phyloP scores from a whole-genome alignment of 1,284 basidiomycete genomes.

The Ganoderma lingzhi region DNA sequence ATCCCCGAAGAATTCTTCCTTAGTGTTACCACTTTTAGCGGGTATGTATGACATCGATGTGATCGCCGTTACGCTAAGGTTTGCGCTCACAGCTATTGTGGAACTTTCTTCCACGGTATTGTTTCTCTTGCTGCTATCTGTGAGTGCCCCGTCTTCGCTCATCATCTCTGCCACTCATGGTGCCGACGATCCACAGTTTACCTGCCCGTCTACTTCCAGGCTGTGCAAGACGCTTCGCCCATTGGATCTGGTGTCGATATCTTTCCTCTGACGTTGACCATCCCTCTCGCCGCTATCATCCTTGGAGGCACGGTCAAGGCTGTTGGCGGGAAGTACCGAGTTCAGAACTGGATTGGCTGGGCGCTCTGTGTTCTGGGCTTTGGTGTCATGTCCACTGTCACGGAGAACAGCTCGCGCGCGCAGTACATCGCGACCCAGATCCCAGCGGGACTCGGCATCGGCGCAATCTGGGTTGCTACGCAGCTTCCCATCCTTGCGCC shows the following conservation, averaged over 20 bases:
- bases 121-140: conserved; percentile 6
- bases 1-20: no score
- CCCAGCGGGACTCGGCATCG: no score
- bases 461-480: conserved; percentile 7
- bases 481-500: conserved; percentile 30
- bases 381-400: no score
- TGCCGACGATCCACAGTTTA: conserved; percentile 36
- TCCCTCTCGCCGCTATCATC: conserved; percentile 33
- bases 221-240: conserved; percentile 40
- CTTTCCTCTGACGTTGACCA: conserved; percentile 20
- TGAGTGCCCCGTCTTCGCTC: no score
- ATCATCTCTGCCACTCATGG: no score
- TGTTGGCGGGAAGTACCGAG: no score
- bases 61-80: no score
- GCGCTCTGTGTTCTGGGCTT: no score
- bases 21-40: conserved; percentile 26
- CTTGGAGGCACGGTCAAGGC: background rate
- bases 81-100: background rate
- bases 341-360: no score
- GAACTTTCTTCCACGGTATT: conserved; percentile 22
- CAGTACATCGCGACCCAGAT: no score
- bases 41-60: conserved; percentile 14
- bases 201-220: conserved; percentile 50
- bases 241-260: conserved; percentile 38
- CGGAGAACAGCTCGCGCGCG: no score